Conservation (phyloP, 225 moss, liverwort and hornwort species). For the Thuidium tamariscinum region DNA sequence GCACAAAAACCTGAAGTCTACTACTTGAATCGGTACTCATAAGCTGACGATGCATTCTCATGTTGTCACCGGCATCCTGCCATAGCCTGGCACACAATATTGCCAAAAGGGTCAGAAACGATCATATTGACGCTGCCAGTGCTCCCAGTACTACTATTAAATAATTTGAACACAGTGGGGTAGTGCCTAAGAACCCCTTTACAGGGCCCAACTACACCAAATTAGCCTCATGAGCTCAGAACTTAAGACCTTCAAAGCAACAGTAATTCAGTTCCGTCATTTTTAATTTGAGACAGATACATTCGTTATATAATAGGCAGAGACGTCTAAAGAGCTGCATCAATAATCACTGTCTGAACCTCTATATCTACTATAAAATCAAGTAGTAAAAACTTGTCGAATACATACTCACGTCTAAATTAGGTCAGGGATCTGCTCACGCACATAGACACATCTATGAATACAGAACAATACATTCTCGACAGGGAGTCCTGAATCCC, state of each 20-base stretch:
- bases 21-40: conserved; percentile 28
- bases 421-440: not conserved
- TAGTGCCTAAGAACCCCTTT: not conserved
- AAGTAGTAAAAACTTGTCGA: not conserved
- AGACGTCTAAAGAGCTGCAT: not conserved
- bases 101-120: not conserved
- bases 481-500: not conserved
- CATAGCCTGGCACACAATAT: conserved; percentile 48
- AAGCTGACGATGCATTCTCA: conserved; percentile 51
- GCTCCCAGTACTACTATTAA: not conserved
- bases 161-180: not conserved
- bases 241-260: not conserved
- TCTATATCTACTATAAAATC: not conserved
- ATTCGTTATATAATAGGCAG: not conserved
- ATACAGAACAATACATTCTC: not conserved
- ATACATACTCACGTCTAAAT: not conserved
- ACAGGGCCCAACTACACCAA: not conserved
- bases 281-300: not conserved
- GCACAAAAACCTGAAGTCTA: conserved; percentile 28
- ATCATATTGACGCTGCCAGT: not conserved
- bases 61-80: conserved; percentile 66
- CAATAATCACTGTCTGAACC: not conserved
- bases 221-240: not conserved
- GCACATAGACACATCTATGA: not conserved
- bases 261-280: not conserved